Conservation (phyloP, 2,329 filamentous ascomycete genomes). For the Xylaria sp. region DNA sequence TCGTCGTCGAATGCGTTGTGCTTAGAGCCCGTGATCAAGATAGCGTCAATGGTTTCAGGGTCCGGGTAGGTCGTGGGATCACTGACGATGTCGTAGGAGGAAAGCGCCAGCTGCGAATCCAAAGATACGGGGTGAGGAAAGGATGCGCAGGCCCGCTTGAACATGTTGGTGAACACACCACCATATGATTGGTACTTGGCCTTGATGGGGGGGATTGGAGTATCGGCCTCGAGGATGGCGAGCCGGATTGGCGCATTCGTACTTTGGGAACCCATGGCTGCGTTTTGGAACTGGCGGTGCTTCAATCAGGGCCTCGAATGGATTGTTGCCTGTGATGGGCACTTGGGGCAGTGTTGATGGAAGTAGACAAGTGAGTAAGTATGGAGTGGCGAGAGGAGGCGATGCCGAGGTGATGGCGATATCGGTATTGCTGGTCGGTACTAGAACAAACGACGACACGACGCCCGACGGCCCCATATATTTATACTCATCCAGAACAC, state of each 20-base stretch:
- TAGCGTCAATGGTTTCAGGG: constrained; percentile 79
- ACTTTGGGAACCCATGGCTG: constrained; percentile 48
- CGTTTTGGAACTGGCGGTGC: background rate
- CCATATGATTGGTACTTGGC: constrained; percentile 78
- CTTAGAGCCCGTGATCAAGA: constrained; percentile 82
- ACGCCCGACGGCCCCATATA: constrained; percentile 27
- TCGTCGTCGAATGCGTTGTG: constrained; percentile 78
- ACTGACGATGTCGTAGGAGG: constrained; percentile 76
- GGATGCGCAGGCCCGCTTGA: constrained; percentile 63
- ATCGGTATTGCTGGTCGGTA: constrained; percentile 10
- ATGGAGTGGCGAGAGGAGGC: background rate
- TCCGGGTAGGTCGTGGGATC: constrained; percentile 74
- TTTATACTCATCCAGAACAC: constrained; percentile 9
- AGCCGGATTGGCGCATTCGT: constrained; percentile 71
- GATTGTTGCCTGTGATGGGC: background rate
- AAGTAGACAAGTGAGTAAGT: background rate
- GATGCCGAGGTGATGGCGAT: constrained; percentile 5
- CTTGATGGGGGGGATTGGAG: constrained; percentile 72
- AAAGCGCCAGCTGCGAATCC: constrained; percentile 65
- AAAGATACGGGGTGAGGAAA: constrained; percentile 57
- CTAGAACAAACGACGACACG: constrained; percentile 15
- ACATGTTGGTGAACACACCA: constrained; percentile 72
- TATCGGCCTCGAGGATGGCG: constrained; percentile 90
- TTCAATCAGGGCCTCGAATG: background rate
- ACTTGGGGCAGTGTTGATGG: constrained; percentile 2